phyloP scores from a whole-genome alignment of 1,284 basidiomycete species.

The Amylostereum areolatum region DNA sequence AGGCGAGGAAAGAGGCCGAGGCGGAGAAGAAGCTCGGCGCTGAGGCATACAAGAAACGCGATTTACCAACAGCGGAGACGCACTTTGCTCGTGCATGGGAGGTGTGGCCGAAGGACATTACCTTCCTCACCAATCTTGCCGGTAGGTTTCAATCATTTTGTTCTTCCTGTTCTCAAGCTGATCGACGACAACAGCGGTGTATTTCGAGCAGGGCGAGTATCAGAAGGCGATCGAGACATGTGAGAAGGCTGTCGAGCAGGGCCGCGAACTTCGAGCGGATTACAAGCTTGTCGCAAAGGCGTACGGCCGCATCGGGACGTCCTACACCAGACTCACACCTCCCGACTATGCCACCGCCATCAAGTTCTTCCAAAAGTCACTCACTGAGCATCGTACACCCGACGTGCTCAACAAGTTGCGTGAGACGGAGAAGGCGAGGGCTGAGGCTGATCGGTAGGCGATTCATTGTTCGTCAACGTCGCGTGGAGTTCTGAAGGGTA shows the following conservation, averaged over 20 bases:
- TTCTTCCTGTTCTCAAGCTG: background rate
- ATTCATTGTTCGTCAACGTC: too few relatives aligned
- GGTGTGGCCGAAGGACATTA: constrained; percentile 87
- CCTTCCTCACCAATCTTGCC: constrained; percentile 86
- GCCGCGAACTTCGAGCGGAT: constrained; percentile 76
- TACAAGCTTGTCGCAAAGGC: constrained; percentile 84
- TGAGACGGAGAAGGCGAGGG: constrained; percentile 75
- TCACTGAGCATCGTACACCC: constrained; percentile 96
- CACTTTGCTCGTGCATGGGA: constrained; percentile 91
- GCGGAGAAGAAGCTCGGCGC: constrained; percentile 76
- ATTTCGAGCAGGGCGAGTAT: constrained; percentile 91
- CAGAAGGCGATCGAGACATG: constrained; percentile 89
- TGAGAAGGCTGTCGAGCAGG: constrained; percentile 93
- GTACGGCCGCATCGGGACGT: constrained; percentile 83
- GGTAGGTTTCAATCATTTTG: constrained; percentile 40
- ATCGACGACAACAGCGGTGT: constrained; percentile 56
- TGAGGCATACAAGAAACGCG: constrained; percentile 82
- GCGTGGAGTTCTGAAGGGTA: too few relatives aligned
- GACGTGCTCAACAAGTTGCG: constrained; percentile 90
- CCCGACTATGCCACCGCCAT: constrained; percentile 76
- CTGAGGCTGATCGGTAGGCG: constrained; percentile 73
- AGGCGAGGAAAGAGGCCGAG: constrained; percentile 69
- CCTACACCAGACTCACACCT: constrained; percentile 68
- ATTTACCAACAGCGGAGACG: constrained; percentile 68
- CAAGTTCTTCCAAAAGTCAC: constrained; percentile 87